Percentiles rank a stretch among this genome's conserved stretches.
These are phyloP conservation scores for Candida stauntonica DNA, from an alignment of 805 yeast genomes.

Conservation along the genomic window DNA sequence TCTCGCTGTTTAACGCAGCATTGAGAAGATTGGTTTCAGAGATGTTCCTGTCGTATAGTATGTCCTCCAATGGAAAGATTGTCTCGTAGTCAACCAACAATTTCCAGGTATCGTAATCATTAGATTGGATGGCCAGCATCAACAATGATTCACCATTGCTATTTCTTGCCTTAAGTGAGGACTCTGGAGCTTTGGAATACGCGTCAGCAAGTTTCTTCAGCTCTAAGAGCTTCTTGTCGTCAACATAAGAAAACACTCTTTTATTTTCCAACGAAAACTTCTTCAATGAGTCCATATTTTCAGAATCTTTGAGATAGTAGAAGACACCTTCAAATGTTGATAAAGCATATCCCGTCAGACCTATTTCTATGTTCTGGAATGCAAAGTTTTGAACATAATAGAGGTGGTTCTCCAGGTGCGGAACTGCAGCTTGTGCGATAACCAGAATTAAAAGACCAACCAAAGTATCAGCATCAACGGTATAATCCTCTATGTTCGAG, in stretches of 20 bases:
- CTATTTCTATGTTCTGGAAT: slow-evolving; percentile 43
- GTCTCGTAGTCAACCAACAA: slow-evolving; percentile 42
- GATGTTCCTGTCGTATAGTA: slow-evolving; percentile 57
- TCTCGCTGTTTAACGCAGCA: slow-evolving; percentile 56
- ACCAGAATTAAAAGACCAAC: slow-evolving; percentile 71
- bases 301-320: slow-evolving; percentile 47
- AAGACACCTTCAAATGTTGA: slow-evolving; percentile 84
- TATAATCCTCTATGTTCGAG: slow-evolving; percentile 32
- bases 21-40: slow-evolving; percentile 53
- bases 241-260: slow-evolving; percentile 50
- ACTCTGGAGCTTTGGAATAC: slow-evolving; percentile 19
- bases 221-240: slow-evolving; percentile 26
- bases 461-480: slow-evolving; percentile 77
- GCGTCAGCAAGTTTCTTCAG: slow-evolving; percentile 27
- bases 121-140: slow-evolving; percentile 52
- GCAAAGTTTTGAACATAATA: slow-evolving; percentile 62
- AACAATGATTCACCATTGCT: slow-evolving; percentile 68
- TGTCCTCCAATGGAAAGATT: slow-evolving; percentile 60
- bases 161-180: slow-evolving; percentile 35
- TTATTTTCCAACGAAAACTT: slow-evolving; percentile 43
- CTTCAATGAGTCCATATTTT: slow-evolving; percentile 35
- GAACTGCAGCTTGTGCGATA: slow-evolving; percentile 56
- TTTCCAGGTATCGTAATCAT: slow-evolving; percentile 42
- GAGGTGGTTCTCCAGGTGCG: slow-evolving; percentile 57
- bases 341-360: slow-evolving; percentile 68